These are phyloP conservation scores for Penicillium sp. DNA, from an alignment of 2,329 filamentous ascomycete species.

Conservation along the genomic window DNA sequence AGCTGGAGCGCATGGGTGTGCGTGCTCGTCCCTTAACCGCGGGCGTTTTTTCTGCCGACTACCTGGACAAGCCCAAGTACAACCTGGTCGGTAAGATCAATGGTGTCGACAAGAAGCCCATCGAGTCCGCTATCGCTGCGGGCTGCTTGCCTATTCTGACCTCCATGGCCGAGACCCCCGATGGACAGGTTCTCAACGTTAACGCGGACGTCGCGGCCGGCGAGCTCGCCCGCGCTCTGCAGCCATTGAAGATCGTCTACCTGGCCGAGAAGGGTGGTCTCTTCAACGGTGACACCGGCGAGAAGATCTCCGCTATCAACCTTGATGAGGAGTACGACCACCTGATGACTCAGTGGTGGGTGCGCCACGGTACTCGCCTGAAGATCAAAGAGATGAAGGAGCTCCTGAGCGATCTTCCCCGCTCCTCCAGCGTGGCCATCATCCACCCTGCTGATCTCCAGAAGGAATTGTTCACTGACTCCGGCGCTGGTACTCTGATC, in stretches of 20 bases:
- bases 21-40: slow-evolving; percentile 84
- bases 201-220: slow-evolving; percentile 96
- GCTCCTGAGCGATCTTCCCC: slow-evolving; percentile 80
- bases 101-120: slow-evolving; percentile 82
- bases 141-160: slow-evolving; percentile 91
- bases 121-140: slow-evolving; percentile 86
- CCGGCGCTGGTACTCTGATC: slow-evolving; percentile 89
- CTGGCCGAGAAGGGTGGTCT: slow-evolving; percentile 97
- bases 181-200: slow-evolving; percentile 92
- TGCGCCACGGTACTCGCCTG: slow-evolving; percentile 86
- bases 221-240: slow-evolving; percentile 81
- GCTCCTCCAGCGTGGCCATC: slow-evolving; percentile 92
- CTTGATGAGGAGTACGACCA: slow-evolving; percentile 93
- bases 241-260: slow-evolving; percentile 97
- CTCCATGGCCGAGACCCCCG: slow-evolving; percentile 90
- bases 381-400: slow-evolving; percentile 99
- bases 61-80: slow-evolving; percentile 95
- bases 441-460: slow-evolving; percentile 95
- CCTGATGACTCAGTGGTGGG: slow-evolving; percentile 92
- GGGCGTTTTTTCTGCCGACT: slow-evolving; percentile 89
- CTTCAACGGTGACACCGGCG: slow-evolving; percentile 87
- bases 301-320: slow-evolving; percentile 97
- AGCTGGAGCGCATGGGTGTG: slow-evolving; percentile 85
- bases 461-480: slow-evolving; percentile 95
- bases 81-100: slow-evolving; percentile 95